phyloP scores from a whole-genome alignment of 139 green algal genomes.

The Volvox africanus region DNA sequence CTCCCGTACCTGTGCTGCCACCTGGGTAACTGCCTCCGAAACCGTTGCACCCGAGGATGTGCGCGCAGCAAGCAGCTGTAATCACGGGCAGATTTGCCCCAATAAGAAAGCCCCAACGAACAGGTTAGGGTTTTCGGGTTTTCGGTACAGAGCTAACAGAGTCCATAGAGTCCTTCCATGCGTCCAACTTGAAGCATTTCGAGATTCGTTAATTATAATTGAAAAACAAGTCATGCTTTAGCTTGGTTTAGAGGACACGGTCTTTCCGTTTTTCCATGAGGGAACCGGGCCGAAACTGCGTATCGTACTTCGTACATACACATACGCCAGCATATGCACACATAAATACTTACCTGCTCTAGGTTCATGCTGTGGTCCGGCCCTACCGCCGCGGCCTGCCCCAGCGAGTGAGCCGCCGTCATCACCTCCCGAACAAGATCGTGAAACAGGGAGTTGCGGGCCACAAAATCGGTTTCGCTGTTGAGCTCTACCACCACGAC shows the following conservation, averaged over 20 bases:
- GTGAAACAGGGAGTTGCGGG: constrained; percentile 85
- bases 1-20: constrained; percentile 82
- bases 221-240: no score
- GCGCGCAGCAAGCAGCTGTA: constrained; percentile 39
- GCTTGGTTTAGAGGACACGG: no score
- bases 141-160: no score
- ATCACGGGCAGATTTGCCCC: not conserved
- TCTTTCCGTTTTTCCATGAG: no score
- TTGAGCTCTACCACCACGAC: constrained; percentile 88
- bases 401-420: constrained; percentile 63
- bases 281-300: no score
- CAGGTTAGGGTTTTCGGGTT: no score
- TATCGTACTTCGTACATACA: not conserved
- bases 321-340: not conserved
- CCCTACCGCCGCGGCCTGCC: constrained; percentile 8
- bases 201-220: no score
- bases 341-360: constrained; percentile 49
- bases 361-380: constrained; percentile 18
- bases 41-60: constrained; percentile 49
- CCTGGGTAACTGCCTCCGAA: constrained; percentile 66
- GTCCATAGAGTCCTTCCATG: no score
- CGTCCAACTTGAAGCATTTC: no score
- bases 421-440: constrained; percentile 76
- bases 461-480: constrained; percentile 97
- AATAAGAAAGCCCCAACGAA: no score